Evolutionary conservation across 2,329 filamentous ascomycete genomes (phyloP).

Genomic region (Fusarium pilosicola): DNA sequence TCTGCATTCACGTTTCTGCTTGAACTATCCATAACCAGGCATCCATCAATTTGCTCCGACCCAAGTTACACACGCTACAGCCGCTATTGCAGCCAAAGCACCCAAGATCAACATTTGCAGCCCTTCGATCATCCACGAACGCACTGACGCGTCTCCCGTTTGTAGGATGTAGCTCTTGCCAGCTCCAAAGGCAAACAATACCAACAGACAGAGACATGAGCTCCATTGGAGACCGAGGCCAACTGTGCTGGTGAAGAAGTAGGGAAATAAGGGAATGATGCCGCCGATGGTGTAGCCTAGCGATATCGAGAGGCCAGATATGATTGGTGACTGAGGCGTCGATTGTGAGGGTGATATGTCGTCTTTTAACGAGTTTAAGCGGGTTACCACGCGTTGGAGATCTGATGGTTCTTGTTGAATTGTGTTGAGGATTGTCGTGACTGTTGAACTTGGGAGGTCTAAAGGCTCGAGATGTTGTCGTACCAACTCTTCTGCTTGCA

Average conservation of each 20-base stretch:
- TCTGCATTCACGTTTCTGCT: not conserved
- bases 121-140: slow-evolving; percentile 45
- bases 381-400: slow-evolving; percentile 36
- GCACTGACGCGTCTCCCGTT: slow-evolving; percentile 10
- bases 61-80: slow-evolving; percentile 46
- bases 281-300: slow-evolving; percentile 71
- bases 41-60: slow-evolving; percentile 19
- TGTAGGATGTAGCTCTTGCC: slow-evolving; percentile 59
- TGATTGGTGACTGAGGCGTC: slow-evolving; percentile 48
- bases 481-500: slow-evolving; percentile 37
- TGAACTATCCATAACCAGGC: not conserved
- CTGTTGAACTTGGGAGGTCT: slow-evolving; percentile 36
- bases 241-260: slow-evolving; percentile 61
- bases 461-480: slow-evolving; percentile 49
- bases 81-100: slow-evolving; percentile 46
- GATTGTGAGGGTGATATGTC: not conserved
- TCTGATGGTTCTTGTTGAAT: slow-evolving; percentile 46
- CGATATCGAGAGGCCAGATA: slow-evolving; percentile 68
- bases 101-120: slow-evolving; percentile 50
- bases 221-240: slow-evolving; percentile 61
- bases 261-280: slow-evolving; percentile 69
- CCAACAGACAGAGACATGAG: slow-evolving; percentile 62
- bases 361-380: slow-evolving; percentile 31
- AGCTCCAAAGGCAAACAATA: slow-evolving; percentile 67
- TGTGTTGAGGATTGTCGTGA: slow-evolving; percentile 40